These are phyloP conservation scores for Hamamelis virginiana DNA, from an alignment of 164 flowering plant genomes.

Conservation along the genomic window DNA sequence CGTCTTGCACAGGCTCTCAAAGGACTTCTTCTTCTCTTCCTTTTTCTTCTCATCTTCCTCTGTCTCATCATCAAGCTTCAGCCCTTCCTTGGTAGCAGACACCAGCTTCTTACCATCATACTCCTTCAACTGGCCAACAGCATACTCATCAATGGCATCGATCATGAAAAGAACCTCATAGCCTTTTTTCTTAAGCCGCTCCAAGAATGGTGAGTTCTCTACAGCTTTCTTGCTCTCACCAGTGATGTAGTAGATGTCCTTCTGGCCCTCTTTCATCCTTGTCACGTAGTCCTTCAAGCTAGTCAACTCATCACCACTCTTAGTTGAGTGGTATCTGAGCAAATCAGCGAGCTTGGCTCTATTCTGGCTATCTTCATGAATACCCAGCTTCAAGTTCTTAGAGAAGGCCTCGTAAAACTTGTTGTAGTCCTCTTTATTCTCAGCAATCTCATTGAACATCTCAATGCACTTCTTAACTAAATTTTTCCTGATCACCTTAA, in stretches of 20 bases:
- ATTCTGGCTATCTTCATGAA: slow-evolving; percentile 65
- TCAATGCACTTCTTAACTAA: slow-evolving; percentile 75
- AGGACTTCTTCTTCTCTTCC: slow-evolving; percentile 46
- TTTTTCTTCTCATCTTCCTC: slow-evolving; percentile 60
- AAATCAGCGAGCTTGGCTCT: slow-evolving; percentile 55
- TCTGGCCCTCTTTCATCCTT: slow-evolving; percentile 74
- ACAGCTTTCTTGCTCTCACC: slow-evolving; percentile 76
- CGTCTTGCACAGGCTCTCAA: slow-evolving; percentile 56
- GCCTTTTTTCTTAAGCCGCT: slow-evolving; percentile 61
- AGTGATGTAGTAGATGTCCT: slow-evolving; percentile 64
- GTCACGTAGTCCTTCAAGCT: slow-evolving; percentile 75
- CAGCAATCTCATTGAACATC: slow-evolving; percentile 58
- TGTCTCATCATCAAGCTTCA: slow-evolving; percentile 53
- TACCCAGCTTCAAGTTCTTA: slow-evolving; percentile 63
- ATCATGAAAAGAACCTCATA: slow-evolving; percentile 72
- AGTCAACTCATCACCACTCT: slow-evolving; percentile 74
- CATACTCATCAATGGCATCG: slow-evolving; percentile 76
- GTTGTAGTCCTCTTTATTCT: slow-evolving; percentile 58
- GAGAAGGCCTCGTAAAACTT: slow-evolving; percentile 69
- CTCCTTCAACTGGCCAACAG: slow-evolving; percentile 61
- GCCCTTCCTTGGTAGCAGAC: slow-evolving; percentile 67
- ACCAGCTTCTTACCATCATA: slow-evolving; percentile 75
- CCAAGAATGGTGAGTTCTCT: slow-evolving; percentile 72
- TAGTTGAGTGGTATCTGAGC: slow-evolving; percentile 57
- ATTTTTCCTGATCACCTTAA: slow-evolving; percentile 66